Conservation (phyloP, 257 asterid genomes). For the Penstemon davidsonii region DNA sequence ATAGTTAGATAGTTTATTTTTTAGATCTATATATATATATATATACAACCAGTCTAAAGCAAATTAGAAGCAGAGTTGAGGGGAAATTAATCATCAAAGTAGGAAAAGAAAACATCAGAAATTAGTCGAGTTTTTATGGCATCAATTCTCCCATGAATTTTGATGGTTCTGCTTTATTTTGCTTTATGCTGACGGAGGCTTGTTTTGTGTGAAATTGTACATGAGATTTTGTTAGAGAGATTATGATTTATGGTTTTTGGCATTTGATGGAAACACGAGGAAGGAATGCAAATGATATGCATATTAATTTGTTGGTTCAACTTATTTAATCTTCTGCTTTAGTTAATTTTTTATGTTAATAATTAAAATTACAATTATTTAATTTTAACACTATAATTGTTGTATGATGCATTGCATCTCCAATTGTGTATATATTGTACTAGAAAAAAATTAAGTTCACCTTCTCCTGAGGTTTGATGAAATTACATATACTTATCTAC, state of each 20-base stretch:
- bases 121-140: constrained; percentile 6
- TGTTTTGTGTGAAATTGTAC: constrained; percentile 27
- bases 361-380: too few species aligned
- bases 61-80: constrained; percentile 17
- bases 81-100: background rate
- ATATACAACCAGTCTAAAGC: constrained; percentile 9
- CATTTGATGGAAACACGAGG: too few species aligned
- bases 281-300: background rate
- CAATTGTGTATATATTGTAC: too few species aligned
- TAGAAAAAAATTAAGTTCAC: too few species aligned
- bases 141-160: constrained; percentile 6
- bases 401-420: too few species aligned
- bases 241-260: background rate
- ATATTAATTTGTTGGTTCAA: background rate
- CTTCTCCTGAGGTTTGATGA: too few species aligned
- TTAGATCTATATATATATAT: background rate
- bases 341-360: too few species aligned
- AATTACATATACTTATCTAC: too few species aligned
- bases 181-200: background rate
- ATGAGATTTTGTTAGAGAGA: constrained; percentile 25
- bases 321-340: background rate
- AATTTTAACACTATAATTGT: too few species aligned
- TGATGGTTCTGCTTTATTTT: constrained; percentile 15
- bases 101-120: background rate
- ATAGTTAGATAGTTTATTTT: background rate